A percentile compares a stretch with the other conserved stretches of the same genome.
These are phyloP conservation scores for Meyerozyma carpophila DNA, from an alignment of 1,139 yeast species.

Conservation along the genomic window DNA sequence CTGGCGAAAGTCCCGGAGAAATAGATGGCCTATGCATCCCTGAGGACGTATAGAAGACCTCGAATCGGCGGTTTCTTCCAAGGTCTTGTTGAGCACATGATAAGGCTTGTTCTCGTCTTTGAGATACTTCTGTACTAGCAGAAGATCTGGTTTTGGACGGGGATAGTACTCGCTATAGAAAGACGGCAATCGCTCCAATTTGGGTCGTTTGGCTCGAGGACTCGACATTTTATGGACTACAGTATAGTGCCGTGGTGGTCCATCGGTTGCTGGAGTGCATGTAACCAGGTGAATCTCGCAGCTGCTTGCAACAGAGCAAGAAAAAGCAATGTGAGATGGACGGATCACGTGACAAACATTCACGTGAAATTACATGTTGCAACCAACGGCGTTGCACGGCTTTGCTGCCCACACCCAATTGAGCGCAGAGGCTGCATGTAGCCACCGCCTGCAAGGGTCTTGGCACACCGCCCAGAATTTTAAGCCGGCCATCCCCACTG, in stretches of 20 bases:
- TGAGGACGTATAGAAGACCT: not conserved
- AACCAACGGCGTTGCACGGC: too few species aligned
- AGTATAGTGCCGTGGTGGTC: too few species aligned
- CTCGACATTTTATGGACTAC: not conserved
- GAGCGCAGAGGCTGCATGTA: too few species aligned
- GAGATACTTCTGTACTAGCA: slow-evolving; percentile 11
- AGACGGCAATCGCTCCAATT: slow-evolving; percentile 9
- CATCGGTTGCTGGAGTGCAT: not conserved
- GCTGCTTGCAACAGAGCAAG: too few species aligned
- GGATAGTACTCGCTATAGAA: slow-evolving; percentile 15
- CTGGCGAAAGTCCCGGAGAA: slow-evolving; percentile 10
- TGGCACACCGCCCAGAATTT: not conserved
- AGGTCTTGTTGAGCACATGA: slow-evolving; percentile 5
- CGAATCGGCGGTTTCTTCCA: not conserved
- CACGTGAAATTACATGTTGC: too few species aligned
- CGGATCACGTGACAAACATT: too few species aligned
- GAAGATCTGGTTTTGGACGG: slow-evolving; percentile 5
- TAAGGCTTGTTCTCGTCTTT: slow-evolving; percentile 22
- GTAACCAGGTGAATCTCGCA: not conserved
- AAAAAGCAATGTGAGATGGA: too few species aligned
- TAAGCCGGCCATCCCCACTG: not conserved
- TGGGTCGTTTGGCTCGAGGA: slow-evolving; percentile 9
- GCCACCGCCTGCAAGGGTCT: too few species aligned
- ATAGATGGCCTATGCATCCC: slow-evolving; percentile 6
- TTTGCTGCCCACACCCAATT: too few species aligned